Evolutionary conservation across 2,329 filamentous ascomycete genomes (phyloP), one percentile per base, ranked within the genome.

Genomic region (Neurospora sp.): DNA sequence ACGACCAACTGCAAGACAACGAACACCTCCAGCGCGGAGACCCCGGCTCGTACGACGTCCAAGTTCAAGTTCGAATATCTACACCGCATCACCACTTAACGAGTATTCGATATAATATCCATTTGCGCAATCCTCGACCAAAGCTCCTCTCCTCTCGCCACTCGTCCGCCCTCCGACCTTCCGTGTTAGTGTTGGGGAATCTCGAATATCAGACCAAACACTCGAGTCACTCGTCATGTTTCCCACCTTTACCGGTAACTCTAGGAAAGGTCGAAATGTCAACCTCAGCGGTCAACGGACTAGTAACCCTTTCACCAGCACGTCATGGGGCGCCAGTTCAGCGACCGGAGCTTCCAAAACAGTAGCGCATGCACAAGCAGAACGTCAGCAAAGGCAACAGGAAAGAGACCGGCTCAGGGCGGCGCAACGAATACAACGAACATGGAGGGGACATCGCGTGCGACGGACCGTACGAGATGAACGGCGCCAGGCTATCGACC

Each of bases 171-270:
- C 43, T 58, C 52, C 52, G 52, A 10, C 13, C 52, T 33, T 33
- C 68, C 19, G 23, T 38, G 36, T 46, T n/a, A 38, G 52, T 36
- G 10, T 39, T 38, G 15, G 66, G 66, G 66, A 39, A 38, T 38
- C n/a, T 67, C 66, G 36, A 62, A n/a, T 36, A 36, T 62, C 38
- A 46, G 68, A 70, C 69, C 78, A 33, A 62, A 62, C 52, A 17
- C 52, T 36, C 52, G 52, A 36, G 28, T 62, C 52, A 10, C 8
- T 62, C 78, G 78, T 75, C 78, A 97, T 97, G 95, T 96, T 96
- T 82, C 90, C 91, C 72, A 93, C 91, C 69, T 99, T 99, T 82
- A 96, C 92, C 33, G 96, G 96, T 75, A 92, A 83, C 81, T 92
- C 93, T 76, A 90, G 93, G 77, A 91, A 92, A 74, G 90, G 91